phyloP scores from a whole-genome alignment of 2,329 filamentous ascomycete species.

The Cordyceps cateniannulata region DNA sequence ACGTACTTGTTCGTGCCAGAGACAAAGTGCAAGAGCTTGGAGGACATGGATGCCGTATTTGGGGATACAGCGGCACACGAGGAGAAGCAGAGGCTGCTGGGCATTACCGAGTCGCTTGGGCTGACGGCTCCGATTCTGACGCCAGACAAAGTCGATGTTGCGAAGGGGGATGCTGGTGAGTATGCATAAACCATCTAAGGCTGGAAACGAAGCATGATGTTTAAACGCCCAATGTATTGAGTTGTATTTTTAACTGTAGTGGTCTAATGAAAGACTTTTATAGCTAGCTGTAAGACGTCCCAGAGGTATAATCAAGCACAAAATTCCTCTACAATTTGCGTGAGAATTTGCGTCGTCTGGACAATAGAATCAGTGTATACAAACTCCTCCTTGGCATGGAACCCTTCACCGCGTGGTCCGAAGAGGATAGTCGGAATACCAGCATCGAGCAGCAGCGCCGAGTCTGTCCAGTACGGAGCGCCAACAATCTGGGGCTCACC shows the following conservation, averaged over 20 bases:
- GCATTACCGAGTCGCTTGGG: slow-evolving; percentile 22
- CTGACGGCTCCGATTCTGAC: slow-evolving; percentile 19
- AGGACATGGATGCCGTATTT: slow-evolving; percentile 49
- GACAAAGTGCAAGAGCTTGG: slow-evolving; percentile 47
- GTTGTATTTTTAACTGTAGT: background rate
- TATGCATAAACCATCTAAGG: background rate
- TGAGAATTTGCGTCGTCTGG: slow-evolving; percentile 25
- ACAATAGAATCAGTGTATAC: slow-evolving; percentile 36
- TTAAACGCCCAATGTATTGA: background rate
- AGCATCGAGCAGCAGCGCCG: slow-evolving; percentile 36
- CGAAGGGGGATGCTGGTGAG: background rate
- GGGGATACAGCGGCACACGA: slow-evolving; percentile 31
- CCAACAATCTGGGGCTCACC: slow-evolving; percentile 21
- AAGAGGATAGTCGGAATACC: slow-evolving; percentile 42
- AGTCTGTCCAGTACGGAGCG: slow-evolving; percentile 43
- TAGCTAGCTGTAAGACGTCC: background rate
- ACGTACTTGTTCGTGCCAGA: slow-evolving; percentile 52
- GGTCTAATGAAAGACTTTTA: background rate
- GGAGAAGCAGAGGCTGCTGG: slow-evolving; percentile 24
- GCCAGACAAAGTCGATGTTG: slow-evolving; percentile 15
- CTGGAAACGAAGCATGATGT: background rate
- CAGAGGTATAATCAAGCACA: slow-evolving; percentile 16
- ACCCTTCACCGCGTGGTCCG: slow-evolving; percentile 40
- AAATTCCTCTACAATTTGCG: slow-evolving; percentile 22
- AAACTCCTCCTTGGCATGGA: slow-evolving; percentile 46